Conservation (phyloP, 2,329 filamentous ascomycete species). For the Nemania serpens region DNA sequence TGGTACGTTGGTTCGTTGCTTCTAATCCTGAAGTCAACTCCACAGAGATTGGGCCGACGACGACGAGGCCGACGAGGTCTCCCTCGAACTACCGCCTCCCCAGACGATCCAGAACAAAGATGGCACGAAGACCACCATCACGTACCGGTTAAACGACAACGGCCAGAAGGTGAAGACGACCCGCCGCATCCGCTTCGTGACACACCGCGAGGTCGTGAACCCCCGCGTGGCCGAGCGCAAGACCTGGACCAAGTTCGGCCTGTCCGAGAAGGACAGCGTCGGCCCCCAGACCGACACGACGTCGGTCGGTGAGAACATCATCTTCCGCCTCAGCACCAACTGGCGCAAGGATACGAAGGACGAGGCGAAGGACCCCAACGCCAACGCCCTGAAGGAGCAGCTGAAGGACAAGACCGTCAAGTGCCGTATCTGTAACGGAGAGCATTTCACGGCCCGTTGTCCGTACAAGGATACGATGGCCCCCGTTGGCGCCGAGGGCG, state of each 20-base stretch:
- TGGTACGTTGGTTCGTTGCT: too few species aligned
- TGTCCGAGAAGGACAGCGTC: slow-evolving; percentile 79
- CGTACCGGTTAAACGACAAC: slow-evolving; percentile 87
- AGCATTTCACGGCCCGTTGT: slow-evolving; percentile 99
- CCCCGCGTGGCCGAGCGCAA: slow-evolving; percentile 95
- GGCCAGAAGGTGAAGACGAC: slow-evolving; percentile 97
- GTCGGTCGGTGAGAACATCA: slow-evolving; percentile 94
- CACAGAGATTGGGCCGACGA: slow-evolving; percentile 88
- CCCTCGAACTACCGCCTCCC: slow-evolving; percentile 74
- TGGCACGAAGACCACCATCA: slow-evolving; percentile 93
- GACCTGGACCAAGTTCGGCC: slow-evolving; percentile 90
- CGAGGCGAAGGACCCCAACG: slow-evolving; percentile 74
- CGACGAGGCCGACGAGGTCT: slow-evolving; percentile 80
- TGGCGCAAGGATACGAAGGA: slow-evolving; percentile 91
- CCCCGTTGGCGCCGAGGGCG: slow-evolving; percentile 68
- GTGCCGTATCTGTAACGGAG: slow-evolving; percentile 97
- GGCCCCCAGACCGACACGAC: slow-evolving; percentile 91
- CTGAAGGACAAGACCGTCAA: slow-evolving; percentile 99
- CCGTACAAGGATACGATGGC: slow-evolving; percentile 99
- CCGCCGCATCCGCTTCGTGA: slow-evolving; percentile 89
- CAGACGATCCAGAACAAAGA: slow-evolving; percentile 97
- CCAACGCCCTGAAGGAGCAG: slow-evolving; percentile 76
- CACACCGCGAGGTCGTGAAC: slow-evolving; percentile 92
- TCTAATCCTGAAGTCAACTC: slow-evolving; percentile 4
- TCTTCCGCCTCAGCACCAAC: slow-evolving; percentile 90